Evolutionary conservation across 257 asterid genomes (phyloP), one percentile per base, ranked within the genome.

Genomic region (Leonotis leonurus): DNA sequence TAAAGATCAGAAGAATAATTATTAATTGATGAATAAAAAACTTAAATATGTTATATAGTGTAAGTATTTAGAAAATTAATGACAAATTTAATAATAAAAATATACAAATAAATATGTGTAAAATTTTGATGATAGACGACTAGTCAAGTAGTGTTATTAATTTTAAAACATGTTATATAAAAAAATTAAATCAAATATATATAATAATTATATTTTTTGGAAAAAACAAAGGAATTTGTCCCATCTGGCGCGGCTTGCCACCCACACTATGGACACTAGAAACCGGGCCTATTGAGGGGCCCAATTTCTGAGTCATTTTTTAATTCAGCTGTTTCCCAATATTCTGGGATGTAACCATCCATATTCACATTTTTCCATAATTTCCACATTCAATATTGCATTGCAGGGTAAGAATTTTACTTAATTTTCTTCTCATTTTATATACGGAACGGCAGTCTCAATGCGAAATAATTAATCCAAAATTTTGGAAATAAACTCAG

Each of bases 381-480:
- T 11, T 30, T 43, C 21, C 22, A 52, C 2, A 61, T 61, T 57
- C 56, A 29, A 39, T n/a, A 10, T n/a, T n/a, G n/a, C n/a, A 50
- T 59, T 40, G 5, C 2, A 13, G 6, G 37, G 21, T 1, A n/a
- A 43, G 54, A 2, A 29, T 52, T 6, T 17, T 20, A 8, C 3
- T 48, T 14, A 46, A 44, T 29, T 62, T 33, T 8, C 21, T 41
- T 59, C 56, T 49, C 53, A 37, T 70, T 69, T 65, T 59, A 63
- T 45, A 32, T 29, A 29, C 6, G n/a, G n/a, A n/a, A 62, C 77
- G 70, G 75, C 67, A 67, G 58, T 2, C 56, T 21, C 58, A 36
- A 53, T 17, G 32, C 12, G 49, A 14, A 13, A 39, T 10, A 8
- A 27, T 25, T 18, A 44, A 12, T 20, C 30, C 10, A 4, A 17